These are phyloP conservation scores for Boletus fagicola DNA, from an alignment of 768 basidiomycete species.

Conservation along the genomic window DNA sequence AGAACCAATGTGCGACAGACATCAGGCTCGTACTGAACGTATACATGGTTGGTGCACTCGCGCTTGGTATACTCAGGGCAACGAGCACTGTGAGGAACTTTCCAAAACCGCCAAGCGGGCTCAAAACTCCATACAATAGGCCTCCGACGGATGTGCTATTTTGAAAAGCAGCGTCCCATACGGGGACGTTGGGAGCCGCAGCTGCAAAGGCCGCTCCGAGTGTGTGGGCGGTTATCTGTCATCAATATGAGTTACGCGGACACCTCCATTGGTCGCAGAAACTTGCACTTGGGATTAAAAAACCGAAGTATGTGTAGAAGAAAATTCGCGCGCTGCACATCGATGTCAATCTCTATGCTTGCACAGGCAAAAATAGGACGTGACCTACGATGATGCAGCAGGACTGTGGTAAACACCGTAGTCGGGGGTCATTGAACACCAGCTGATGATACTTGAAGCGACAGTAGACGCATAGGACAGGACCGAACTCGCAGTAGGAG, in stretches of 20 bases:
- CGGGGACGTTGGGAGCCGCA: constrained; percentile 37
- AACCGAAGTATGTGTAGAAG: constrained; percentile 46
- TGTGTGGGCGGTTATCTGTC: constrained; percentile 39
- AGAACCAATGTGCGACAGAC: constrained; percentile 35
- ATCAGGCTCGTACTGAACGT: constrained; percentile 48
- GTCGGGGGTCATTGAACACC: constrained; percentile 44
- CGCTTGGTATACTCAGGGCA: constrained; percentile 52
- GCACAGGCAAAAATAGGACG: not conserved
- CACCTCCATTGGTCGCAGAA: not conserved
- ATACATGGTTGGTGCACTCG: constrained; percentile 60
- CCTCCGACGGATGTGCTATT: constrained; percentile 45
- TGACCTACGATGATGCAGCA: constrained; percentile 54
- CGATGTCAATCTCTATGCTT: not conserved
- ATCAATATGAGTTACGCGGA: not conserved
- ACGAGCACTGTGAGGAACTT: constrained; percentile 49
- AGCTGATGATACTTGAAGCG: constrained; percentile 44
- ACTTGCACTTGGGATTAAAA: constrained; percentile 42
- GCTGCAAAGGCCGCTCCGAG: constrained; percentile 49
- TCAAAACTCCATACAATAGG: constrained; percentile 39
- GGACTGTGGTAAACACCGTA: constrained; percentile 52
- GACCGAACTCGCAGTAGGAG: constrained; percentile 35
- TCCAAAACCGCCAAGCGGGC: constrained; percentile 43
- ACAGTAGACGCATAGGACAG: constrained; percentile 46
- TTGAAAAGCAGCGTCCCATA: constrained; percentile 42
- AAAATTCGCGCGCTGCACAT: constrained; percentile 37